Percentiles rank a stretch among this genome's conserved stretches.
These are phyloP conservation scores for Phyllosticta capitalensis DNA, from an alignment of 2,329 filamentous ascomycete genomes.

Conservation along the genomic window DNA sequence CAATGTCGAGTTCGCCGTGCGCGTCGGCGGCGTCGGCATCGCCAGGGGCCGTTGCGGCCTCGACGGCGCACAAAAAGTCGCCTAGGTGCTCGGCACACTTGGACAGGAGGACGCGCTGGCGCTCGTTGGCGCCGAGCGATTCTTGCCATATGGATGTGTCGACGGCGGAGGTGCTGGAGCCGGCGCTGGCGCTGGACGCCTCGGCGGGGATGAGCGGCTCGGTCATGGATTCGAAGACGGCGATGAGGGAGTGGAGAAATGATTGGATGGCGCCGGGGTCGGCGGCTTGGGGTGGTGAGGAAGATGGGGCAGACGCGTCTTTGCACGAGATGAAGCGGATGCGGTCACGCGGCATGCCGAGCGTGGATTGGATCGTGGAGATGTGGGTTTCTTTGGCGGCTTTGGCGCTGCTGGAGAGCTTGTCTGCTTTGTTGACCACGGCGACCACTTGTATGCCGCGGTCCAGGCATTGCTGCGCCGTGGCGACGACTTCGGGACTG, in stretches of 20 bases:
- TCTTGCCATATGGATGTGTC: conserved; percentile 67
- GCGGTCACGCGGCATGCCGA: conserved; percentile 27
- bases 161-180: conserved; percentile 18
- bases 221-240: conserved; percentile 62
- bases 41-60: not conserved
- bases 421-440: conserved; percentile 53
- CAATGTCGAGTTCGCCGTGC: conserved; percentile 60
- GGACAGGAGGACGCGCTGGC: conserved; percentile 72
- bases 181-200: conserved; percentile 9
- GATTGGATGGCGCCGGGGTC: conserved; percentile 58
- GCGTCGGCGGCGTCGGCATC: conserved; percentile 13
- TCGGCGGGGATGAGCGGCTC: conserved; percentile 32
- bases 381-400: conserved; percentile 13
- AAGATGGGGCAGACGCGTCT: conserved; percentile 34
- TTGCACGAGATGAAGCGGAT: conserved; percentile 65
- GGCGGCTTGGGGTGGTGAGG: not conserved
- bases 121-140: conserved; percentile 80
- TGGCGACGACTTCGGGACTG: conserved; percentile 49
- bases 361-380: conserved; percentile 14
- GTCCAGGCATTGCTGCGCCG: conserved; percentile 41
- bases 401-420: conserved; percentile 27
- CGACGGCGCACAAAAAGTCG: conserved; percentile 57
- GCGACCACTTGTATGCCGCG: conserved; percentile 46
- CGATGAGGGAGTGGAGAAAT: conserved; percentile 59
- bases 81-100: conserved; percentile 63